phyloP scores from a whole-genome alignment of 208 protist species.

The Spongospora subterranea region DNA sequence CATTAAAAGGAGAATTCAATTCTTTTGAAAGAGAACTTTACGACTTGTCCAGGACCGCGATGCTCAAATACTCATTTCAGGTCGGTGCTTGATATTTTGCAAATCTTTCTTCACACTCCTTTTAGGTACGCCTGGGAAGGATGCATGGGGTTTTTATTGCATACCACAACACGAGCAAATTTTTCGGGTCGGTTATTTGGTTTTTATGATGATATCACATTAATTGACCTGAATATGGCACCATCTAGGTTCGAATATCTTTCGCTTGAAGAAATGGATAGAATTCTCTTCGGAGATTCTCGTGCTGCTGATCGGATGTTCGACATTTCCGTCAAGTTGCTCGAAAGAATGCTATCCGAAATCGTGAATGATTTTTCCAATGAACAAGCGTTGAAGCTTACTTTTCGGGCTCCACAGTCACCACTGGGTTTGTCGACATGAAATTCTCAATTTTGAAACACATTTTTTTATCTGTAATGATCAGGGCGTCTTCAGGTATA shows the following conservation, averaged over 20 bases:
- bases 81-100: background rate
- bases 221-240: background rate
- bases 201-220: background rate
- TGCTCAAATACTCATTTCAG: conserved; percentile 35
- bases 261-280: background rate
- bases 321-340: conserved; percentile 52
- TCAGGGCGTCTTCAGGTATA: conserved; percentile 15
- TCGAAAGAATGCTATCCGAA: background rate
- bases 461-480: background rate
- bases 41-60: conserved; percentile 35
- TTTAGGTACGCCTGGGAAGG: conserved; percentile 8
- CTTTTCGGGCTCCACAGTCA: background rate
- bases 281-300: background rate
- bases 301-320: background rate
- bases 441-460: background rate
- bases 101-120: background rate
- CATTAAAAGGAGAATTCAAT: conserved; percentile 16
- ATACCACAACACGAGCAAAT: background rate
- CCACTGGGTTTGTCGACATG: background rate
- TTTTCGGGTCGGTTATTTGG: conserved; percentile 46
- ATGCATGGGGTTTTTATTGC: conserved; percentile 36
- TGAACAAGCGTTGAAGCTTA: conserved; percentile 26
- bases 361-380: conserved; percentile 23
- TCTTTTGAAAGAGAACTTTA: conserved; percentile 36
- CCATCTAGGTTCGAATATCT: conserved; percentile 51